Base-by-base conservation (phyloP, 495 filamentous ascomycete species). In the Cercophora scortea region DNA sequence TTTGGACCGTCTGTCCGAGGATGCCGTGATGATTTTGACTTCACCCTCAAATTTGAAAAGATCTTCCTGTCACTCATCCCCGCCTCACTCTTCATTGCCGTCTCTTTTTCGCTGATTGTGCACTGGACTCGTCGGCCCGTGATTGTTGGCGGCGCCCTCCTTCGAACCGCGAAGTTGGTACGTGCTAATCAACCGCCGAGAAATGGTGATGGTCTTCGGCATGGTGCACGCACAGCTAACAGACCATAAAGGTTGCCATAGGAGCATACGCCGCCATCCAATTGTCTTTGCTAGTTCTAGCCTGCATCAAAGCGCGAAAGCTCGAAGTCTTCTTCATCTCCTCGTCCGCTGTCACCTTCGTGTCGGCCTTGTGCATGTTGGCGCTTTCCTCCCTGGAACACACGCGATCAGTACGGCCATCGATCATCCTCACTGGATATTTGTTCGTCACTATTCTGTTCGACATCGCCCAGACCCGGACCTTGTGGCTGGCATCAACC, bases 361-460 rank as follows among this genome's bases (percentile, higher is more conserved):
- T 60, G 65, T 38, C 66, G 55, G 52, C 76, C 70, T 4, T 65
- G 25, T 25, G 25, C 25, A 25, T 25, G 25, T 25, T 25, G 33
- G 42, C 69, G 9, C 67, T 83, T 15, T 81, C 78, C 3, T 75
- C 73, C 51, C 52, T 72, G 13, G 80, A 86, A 50, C 82, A 85
- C 58, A 63, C 66, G 36, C 67, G 68, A 16, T 74, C 72, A 16
- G 43, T 62, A 2, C 25, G 25, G 25, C 25, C 25, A 25, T 25
- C 25, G 2, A 25, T 25, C 2, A 25, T 25, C 25, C 25, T 25
- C 25, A 25, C 25, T 25, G 25, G 25, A 25, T 25, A 25, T 25
- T 25, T 25, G 25, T 25, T 25, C 25, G 25, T 25, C 25, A 25
- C 25, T 5, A 25, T 25, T 5, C 25, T 25, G 25, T 25, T 25